phyloP scores from a whole-genome alignment of 2,329 filamentous ascomycete genomes.

The Paracoccidioides brasiliensis region DNA sequence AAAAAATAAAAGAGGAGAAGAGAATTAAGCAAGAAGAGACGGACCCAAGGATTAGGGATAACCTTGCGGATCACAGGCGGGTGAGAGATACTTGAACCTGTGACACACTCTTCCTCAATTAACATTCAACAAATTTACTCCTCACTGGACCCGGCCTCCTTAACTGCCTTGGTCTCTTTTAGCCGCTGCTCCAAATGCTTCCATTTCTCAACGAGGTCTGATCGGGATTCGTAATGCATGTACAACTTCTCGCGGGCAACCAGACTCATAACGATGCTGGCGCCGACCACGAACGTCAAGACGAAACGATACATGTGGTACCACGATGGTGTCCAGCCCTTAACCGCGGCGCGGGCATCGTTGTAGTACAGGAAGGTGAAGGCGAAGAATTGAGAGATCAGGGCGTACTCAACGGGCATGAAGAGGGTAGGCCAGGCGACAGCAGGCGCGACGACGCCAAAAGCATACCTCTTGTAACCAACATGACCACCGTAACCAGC shows the following conservation, averaged over 20 bases:
- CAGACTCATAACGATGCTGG: slow-evolving; percentile 65
- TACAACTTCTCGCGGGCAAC: slow-evolving; percentile 69
- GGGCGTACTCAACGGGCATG: slow-evolving; percentile 68
- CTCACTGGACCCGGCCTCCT: slow-evolving; percentile 21
- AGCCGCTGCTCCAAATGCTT: slow-evolving; percentile 37
- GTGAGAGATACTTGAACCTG: background rate
- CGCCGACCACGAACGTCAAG: slow-evolving; percentile 76
- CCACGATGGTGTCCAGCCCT: slow-evolving; percentile 73
- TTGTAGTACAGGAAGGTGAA: slow-evolving; percentile 80
- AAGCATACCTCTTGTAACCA: slow-evolving; percentile 68
- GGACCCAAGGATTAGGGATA: background rate
- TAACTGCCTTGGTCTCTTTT: slow-evolving; percentile 35
- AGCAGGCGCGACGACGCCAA: slow-evolving; percentile 65
- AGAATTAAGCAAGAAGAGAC: background rate
- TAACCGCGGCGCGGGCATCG: slow-evolving; percentile 57
- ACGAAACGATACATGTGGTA: slow-evolving; percentile 85
- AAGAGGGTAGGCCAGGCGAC: slow-evolving; percentile 84
- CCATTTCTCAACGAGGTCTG: slow-evolving; percentile 37
- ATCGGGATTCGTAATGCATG: slow-evolving; percentile 21
- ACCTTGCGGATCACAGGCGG: background rate
- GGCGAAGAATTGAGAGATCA: slow-evolving; percentile 73
- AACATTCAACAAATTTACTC: slow-evolving; percentile 4
- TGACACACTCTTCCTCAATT: background rate
- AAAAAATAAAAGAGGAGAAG: background rate
- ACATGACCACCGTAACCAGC: slow-evolving; percentile 54